These are phyloP conservation scores for Verticillium nubilum DNA, from an alignment of 2,329 filamentous ascomycete species.

Conservation along the genomic window DNA sequence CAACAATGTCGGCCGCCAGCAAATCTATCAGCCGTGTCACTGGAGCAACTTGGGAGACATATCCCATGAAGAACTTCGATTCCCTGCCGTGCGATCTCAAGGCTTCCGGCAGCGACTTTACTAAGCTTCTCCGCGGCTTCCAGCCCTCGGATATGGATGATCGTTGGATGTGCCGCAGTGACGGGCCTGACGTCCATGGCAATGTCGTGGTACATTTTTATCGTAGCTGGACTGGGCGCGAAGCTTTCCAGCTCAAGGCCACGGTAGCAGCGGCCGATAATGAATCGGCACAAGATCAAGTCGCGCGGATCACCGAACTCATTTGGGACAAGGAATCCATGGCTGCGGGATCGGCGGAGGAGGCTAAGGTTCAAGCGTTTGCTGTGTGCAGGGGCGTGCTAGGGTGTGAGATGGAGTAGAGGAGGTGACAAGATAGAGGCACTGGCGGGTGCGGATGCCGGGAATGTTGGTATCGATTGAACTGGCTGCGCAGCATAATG, in stretches of 20 bases:
- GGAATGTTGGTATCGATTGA: too few species aligned
- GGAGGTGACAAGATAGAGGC: too few species aligned
- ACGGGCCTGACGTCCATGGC: constrained; percentile 1
- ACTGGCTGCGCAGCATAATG: too few species aligned
- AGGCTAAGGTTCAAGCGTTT: neutral
- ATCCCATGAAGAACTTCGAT: too few species aligned
- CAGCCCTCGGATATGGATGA: constrained; percentile 6
- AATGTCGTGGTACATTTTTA: constrained; percentile 2
- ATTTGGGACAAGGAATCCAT: too few species aligned
- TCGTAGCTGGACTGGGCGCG: constrained; percentile 5
- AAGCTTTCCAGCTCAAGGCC: constrained; percentile 2
- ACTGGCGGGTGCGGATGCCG: too few species aligned
- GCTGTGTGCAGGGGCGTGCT: neutral
- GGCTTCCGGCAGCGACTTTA: too few species aligned
- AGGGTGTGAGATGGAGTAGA: neutral
- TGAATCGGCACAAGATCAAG: neutral
- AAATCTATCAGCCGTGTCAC: too few species aligned
- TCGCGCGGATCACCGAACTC: neutral
- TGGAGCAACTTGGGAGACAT: too few species aligned
- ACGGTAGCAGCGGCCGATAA: too few species aligned
- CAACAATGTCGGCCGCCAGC: too few species aligned
- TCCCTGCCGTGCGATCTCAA: too few species aligned
- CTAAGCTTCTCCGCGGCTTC: constrained; percentile 2
- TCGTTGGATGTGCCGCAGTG: constrained; percentile 6
- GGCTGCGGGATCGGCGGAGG: neutral